These are phyloP conservation scores for Sporothrix globosa DNA, from an alignment of 2,329 filamentous ascomycete genomes.

Conservation along the genomic window DNA sequence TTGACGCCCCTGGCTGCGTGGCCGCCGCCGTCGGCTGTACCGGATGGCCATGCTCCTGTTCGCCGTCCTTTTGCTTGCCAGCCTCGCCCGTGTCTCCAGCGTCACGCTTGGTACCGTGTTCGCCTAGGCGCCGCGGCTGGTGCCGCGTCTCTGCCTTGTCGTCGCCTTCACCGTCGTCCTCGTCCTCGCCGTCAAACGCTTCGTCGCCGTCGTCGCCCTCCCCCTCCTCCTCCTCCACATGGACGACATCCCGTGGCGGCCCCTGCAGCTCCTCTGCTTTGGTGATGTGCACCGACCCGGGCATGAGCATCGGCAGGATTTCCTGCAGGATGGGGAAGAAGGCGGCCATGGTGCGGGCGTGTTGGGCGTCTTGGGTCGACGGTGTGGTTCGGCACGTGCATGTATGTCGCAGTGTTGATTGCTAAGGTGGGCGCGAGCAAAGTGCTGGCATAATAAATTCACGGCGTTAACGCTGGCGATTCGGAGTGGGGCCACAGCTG, in stretches of 20 bases:
- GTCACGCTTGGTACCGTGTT: neutral
- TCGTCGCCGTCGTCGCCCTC: slow-evolving; percentile 43
- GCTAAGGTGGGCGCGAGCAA: no score
- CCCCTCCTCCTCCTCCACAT: slow-evolving; percentile 18
- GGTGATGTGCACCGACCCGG: slow-evolving; percentile 60
- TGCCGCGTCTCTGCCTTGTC: neutral
- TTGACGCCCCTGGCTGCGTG: neutral
- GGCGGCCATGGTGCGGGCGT: no score
- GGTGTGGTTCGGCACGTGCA: no score
- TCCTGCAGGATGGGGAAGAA: slow-evolving; percentile 61
- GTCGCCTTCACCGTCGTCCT: neutral
- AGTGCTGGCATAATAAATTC: no score
- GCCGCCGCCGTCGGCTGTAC: neutral
- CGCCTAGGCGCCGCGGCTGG: neutral
- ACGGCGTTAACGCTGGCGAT: neutral
- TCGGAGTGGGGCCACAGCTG: neutral
- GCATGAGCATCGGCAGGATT: slow-evolving; percentile 62
- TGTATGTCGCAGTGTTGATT: no score
- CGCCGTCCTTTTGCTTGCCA: neutral
- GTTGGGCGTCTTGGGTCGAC: no score
- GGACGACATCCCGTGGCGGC: neutral
- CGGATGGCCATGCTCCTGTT: neutral
- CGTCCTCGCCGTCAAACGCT: neutral
- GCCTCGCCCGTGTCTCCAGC: no score
- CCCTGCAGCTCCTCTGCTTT: slow-evolving; percentile 46